Percentiles rank a stretch among this genome's conserved stretches.
These are phyloP conservation scores for Scheffersomyces amazonensis DNA, from an alignment of 805 yeast genomes.

Conservation along the genomic window DNA sequence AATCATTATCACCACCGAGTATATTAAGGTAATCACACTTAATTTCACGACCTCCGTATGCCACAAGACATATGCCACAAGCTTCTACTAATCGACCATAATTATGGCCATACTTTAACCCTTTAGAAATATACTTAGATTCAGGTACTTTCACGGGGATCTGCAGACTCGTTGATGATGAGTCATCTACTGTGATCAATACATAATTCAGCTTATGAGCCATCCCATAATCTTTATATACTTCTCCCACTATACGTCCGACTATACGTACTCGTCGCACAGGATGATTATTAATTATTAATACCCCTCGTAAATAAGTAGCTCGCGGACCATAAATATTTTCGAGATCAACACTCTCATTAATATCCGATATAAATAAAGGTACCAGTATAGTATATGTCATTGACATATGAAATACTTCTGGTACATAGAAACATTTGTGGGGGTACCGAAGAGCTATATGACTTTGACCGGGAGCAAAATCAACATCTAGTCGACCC, in stretches of 20 bases:
- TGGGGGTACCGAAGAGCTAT: conserved; percentile 23
- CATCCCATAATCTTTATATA: conserved; percentile 8
- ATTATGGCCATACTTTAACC: conserved; percentile 12
- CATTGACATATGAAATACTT: conserved; percentile 31
- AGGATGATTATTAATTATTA: conserved; percentile 34
- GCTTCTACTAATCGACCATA: conserved; percentile 26
- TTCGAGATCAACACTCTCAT: conserved; percentile 5
- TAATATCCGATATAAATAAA: conserved; percentile 29
- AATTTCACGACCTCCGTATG: conserved; percentile 7
- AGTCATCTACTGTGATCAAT: conserved; percentile 32
- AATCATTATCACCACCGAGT: conserved; percentile 13
- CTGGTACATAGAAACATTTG: conserved; percentile 29
- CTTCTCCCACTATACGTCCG: conserved; percentile 28
- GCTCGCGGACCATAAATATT: conserved; percentile 18
- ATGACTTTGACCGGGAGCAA: conserved; percentile 34
- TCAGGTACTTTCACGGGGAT: conserved; percentile 19
- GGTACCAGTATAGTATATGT: conserved; percentile 18
- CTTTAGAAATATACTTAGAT: conserved; percentile 8
- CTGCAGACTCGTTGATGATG: conserved; percentile 22
- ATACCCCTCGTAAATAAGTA: conserved; percentile 5
- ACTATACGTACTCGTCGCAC: conserved; percentile 17
- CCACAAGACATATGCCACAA: conserved; percentile 10
- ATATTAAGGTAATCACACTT: conserved; percentile 8
- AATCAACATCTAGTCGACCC: no score
- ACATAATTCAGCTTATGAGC: conserved; percentile 8